phyloP scores from a whole-genome alignment of 805 yeast genomes.

The Hanseniaspora jakobsenii region DNA sequence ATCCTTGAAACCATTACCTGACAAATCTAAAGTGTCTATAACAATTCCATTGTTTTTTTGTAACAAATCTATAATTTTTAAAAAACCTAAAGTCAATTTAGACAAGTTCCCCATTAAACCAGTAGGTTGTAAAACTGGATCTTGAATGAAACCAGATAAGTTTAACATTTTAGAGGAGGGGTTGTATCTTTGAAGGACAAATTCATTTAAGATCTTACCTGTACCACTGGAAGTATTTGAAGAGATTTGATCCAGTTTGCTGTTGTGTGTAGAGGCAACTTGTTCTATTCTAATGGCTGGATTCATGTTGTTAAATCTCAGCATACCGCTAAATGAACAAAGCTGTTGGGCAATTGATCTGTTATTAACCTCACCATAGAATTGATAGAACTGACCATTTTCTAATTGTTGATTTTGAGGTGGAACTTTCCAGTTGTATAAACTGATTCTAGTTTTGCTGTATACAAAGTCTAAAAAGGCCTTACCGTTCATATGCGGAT shows the following conservation, averaged over 20 bases:
- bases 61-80: slow-evolving; percentile 57
- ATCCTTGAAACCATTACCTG: slow-evolving; percentile 55
- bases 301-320: slow-evolving; percentile 7
- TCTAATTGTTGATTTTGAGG: slow-evolving; percentile 10
- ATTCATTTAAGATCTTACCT: slow-evolving; percentile 22
- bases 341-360: slow-evolving; percentile 10
- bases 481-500: slow-evolving; percentile 14
- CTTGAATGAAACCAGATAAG: slow-evolving; percentile 38
- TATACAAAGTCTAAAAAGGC: slow-evolving; percentile 8
- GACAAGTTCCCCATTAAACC: slow-evolving; percentile 11
- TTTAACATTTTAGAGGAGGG: slow-evolving; percentile 55
- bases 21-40: slow-evolving; percentile 60
- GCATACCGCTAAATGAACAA: slow-evolving; percentile 11
- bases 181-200: slow-evolving; percentile 57
- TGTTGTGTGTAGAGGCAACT: not conserved
- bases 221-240: slow-evolving; percentile 10
- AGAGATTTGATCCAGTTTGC: slow-evolving; percentile 3
- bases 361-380: slow-evolving; percentile 10
- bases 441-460: slow-evolving; percentile 8
- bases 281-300: slow-evolving; percentile 11
- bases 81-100: slow-evolving; percentile 27
- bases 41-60: slow-evolving; percentile 22
- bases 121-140: slow-evolving; percentile 10
- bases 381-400: slow-evolving; percentile 4
- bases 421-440: slow-evolving; percentile 11